Evolutionary conservation across 2,329 filamentous ascomycete genomes (phyloP), one percentile per base, ranked within the genome.

Genomic region (Colletotrichum somersetense): DNA sequence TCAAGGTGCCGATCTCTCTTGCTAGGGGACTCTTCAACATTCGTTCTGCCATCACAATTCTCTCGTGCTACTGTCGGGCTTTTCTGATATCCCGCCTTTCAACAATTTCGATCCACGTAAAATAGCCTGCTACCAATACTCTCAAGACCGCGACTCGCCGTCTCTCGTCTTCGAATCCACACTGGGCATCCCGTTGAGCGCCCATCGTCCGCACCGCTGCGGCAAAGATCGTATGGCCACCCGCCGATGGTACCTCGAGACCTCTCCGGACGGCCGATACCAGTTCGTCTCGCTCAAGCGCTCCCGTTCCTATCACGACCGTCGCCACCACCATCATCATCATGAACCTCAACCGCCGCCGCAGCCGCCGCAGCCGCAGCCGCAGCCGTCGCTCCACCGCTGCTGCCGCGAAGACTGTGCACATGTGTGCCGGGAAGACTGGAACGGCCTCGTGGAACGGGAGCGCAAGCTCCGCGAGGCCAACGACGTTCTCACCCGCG

Each of bases 281-380:
- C 81, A 82, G 68, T 81, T 81, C 66, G 81, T 84, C 33, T 77
- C 80, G 55, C 74, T 84, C 78, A 83, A 83, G 75, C 80, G 81
- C 66, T 82, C 82, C 23, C 79, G 78, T 67, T 83, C 82, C 3
- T 79, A 82, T 26, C 67, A 81, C 50, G 76, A 79, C 57, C 77
- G 79, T 64, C 76, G 75, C 55, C 79, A 79, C 42, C 61, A 44
- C 58, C 78, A 79, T 62, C 75, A 78, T 68, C 78, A 77, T 50
- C 42, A 64, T 23, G 30, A 35, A 3, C 46, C 20, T 16, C 20
- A 23, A 23, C 46, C 46, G 3, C 44, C n/a, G 44, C 44, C 20
- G 18, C 38, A 61, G 3, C 57, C 57, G 0, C 7, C 79, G 42
- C 35, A 35, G 80, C 38, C 66, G 73, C 56, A 77, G 79, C 53